These are phyloP conservation scores for Pyrenophora graminea DNA, from an alignment of 2,329 filamentous ascomycete genomes.

Conservation along the genomic window DNA sequence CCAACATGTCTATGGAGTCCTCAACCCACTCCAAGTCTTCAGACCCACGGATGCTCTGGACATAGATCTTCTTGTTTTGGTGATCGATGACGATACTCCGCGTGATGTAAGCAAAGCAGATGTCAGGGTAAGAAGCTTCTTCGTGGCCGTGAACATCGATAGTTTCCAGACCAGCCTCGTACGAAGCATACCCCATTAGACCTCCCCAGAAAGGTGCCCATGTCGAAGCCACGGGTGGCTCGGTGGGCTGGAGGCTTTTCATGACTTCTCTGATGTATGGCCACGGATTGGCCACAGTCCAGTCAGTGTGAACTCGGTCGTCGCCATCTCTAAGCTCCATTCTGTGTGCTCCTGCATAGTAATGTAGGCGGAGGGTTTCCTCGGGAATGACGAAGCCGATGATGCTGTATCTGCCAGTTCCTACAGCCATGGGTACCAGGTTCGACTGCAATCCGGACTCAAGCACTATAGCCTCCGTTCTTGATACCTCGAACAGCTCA, in stretches of 20 bases:
- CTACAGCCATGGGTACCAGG: slow-evolving; percentile 47
- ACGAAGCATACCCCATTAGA: slow-evolving; percentile 81
- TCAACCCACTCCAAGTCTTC: slow-evolving; percentile 55
- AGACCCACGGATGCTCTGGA: slow-evolving; percentile 67
- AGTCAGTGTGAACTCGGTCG: slow-evolving; percentile 33
- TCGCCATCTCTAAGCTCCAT: slow-evolving; percentile 39
- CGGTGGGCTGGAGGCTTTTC: slow-evolving; percentile 37
- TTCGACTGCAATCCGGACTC: slow-evolving; percentile 54
- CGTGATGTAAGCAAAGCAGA: slow-evolving; percentile 76
- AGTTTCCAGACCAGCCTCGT: slow-evolving; percentile 75
- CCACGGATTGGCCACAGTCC: slow-evolving; percentile 44
- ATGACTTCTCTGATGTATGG: slow-evolving; percentile 48
- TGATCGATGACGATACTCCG: slow-evolving; percentile 80
- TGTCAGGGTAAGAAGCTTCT: slow-evolving; percentile 61
- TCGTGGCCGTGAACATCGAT: slow-evolving; percentile 54
- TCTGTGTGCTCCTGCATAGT: slow-evolving; percentile 31
- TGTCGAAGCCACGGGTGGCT: slow-evolving; percentile 30
- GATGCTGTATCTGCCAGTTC: slow-evolving; percentile 71
- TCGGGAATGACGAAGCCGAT: slow-evolving; percentile 66
- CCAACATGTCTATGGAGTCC: slow-evolving; percentile 34
- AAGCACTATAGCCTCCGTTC: slow-evolving; percentile 49
- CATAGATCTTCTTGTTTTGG: slow-evolving; percentile 60
- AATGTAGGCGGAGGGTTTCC: slow-evolving; percentile 51
- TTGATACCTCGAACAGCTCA: slow-evolving; percentile 40
- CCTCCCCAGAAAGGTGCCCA: slow-evolving; percentile 74